A percentile compares a stretch with the other conserved stretches of the same genome.
Conservation (phyloP, 1,284 basidiomycete species). For the Ustilago shanxiensis region DNA sequence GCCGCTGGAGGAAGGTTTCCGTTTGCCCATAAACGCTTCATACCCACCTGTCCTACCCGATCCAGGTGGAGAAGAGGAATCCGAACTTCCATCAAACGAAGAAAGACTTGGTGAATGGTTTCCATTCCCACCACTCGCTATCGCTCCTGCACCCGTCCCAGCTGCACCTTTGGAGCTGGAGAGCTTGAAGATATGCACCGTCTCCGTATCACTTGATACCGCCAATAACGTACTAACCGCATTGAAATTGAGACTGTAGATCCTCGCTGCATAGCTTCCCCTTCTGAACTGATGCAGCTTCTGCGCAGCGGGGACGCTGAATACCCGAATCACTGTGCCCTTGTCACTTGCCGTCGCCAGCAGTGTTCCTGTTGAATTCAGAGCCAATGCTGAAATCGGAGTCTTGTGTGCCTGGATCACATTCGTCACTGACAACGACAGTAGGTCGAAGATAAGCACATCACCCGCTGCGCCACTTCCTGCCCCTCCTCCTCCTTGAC, state of each 20-base stretch:
- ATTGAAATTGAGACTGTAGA: slow-evolving; percentile 94
- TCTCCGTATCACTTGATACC: slow-evolving; percentile 91
- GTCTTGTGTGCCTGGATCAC: slow-evolving; percentile 98
- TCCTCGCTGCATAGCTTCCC: slow-evolving; percentile 86
- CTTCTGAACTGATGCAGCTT: slow-evolving; percentile 94
- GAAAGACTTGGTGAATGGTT: slow-evolving; percentile 14
- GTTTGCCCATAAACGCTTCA: slow-evolving; percentile 70
- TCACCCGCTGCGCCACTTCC: slow-evolving; percentile 46
- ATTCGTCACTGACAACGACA: slow-evolving; percentile 89
- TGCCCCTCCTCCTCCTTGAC: not conserved
- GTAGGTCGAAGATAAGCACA: slow-evolving; percentile 81
- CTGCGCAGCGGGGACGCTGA: slow-evolving; percentile 89
- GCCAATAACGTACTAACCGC: slow-evolving; percentile 84
- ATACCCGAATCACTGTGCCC: slow-evolving; percentile 96
- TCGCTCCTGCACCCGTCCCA: too few relatives aligned
- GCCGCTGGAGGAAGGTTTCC: slow-evolving; percentile 17
- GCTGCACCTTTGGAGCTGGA: slow-evolving; percentile 52
- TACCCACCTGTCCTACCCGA: slow-evolving; percentile 63
- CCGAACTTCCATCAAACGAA: slow-evolving; percentile 26
- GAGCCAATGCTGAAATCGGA: slow-evolving; percentile 86
- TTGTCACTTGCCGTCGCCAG: slow-evolving; percentile 95
- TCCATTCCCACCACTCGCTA: not conserved
- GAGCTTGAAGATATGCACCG: slow-evolving; percentile 96
- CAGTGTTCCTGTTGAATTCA: slow-evolving; percentile 88
- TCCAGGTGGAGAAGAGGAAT: slow-evolving; percentile 28